Conservation (phyloP, 768 basidiomycete species). For the Tephrocybe sp. region DNA sequence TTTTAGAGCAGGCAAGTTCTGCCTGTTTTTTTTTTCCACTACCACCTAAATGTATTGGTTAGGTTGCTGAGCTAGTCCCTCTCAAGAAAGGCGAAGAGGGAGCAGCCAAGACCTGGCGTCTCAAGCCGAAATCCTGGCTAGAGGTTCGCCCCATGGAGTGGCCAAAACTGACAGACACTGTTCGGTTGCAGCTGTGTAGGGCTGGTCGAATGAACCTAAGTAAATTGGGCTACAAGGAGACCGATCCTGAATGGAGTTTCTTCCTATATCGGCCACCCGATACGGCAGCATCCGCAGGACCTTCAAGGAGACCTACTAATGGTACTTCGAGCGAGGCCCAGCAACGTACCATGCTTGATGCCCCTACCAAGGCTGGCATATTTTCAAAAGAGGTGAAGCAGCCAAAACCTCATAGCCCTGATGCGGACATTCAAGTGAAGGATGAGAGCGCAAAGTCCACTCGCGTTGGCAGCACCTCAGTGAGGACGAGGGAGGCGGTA, state of each 20-base stretch:
- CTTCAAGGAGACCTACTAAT: constrained; percentile 10
- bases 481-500: constrained; percentile 5
- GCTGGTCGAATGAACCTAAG: constrained; percentile 47
- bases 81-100: constrained; percentile 34
- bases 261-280: constrained; percentile 30
- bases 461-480: constrained; percentile 8
- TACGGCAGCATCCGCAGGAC: constrained; percentile 10
- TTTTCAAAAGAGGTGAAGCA: constrained; percentile 47
- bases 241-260: constrained; percentile 62
- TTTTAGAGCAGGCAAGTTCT: constrained; percentile 49
- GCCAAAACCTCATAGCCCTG: constrained; percentile 37
- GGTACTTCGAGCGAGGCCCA: constrained; percentile 5
- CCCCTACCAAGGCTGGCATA: constrained; percentile 43
- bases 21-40: neutral
- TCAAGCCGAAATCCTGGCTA: constrained; percentile 58
- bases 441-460: constrained; percentile 41
- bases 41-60: neutral
- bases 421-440: constrained; percentile 42
- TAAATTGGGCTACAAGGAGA: constrained; percentile 52
- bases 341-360: constrained; percentile 16
- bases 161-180: constrained; percentile 43
- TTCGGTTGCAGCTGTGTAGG: constrained; percentile 48
- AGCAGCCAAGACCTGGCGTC: constrained; percentile 40
- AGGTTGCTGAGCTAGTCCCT: constrained; percentile 51
- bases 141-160: constrained; percentile 72